Conservation (phyloP, 2,329 filamentous ascomycete genomes). For the Epichloe uncinata region DNA sequence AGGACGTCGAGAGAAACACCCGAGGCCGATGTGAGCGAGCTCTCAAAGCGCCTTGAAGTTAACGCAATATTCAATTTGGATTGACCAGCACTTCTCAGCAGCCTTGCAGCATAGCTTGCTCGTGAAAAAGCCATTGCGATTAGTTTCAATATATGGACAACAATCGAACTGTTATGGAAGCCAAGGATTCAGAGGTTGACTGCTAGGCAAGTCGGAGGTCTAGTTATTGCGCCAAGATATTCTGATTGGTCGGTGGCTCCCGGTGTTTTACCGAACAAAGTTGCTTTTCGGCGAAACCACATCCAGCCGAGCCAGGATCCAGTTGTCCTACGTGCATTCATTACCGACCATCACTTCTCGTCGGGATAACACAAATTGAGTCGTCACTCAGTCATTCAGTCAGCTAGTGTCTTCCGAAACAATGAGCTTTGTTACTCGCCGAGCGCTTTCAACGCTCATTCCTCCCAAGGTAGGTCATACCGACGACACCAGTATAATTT, state of each 20-base stretch:
- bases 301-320: slow-evolving; percentile 12
- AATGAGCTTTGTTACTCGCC: slow-evolving; percentile 88
- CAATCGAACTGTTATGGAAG: slow-evolving; percentile 10
- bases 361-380: slow-evolving; percentile 19
- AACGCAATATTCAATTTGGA: slow-evolving; percentile 26
- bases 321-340: slow-evolving; percentile 14
- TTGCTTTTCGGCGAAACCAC: slow-evolving; percentile 33
- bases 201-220: slow-evolving; percentile 11
- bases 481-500: neutral
- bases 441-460: slow-evolving; percentile 94
- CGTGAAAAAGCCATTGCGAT: slow-evolving; percentile 53
- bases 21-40: slow-evolving; percentile 32
- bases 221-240: neutral
- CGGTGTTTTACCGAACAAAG: slow-evolving; percentile 33
- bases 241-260: slow-evolving; percentile 31
- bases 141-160: slow-evolving; percentile 14
- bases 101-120: slow-evolving; percentile 35
- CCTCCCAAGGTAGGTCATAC: slow-evolving; percentile 74
- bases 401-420: slow-evolving; percentile 29
- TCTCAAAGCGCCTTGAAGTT: slow-evolving; percentile 40
- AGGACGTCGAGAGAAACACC: slow-evolving; percentile 24
- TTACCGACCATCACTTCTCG: slow-evolving; percentile 22
- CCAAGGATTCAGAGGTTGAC: neutral
- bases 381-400: slow-evolving; percentile 12
- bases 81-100: slow-evolving; percentile 34